A percentile compares a stretch with the other conserved stretches of the same genome.
Conservation (phyloP, 495 filamentous ascomycete genomes). For the Xylaria acuta region DNA sequence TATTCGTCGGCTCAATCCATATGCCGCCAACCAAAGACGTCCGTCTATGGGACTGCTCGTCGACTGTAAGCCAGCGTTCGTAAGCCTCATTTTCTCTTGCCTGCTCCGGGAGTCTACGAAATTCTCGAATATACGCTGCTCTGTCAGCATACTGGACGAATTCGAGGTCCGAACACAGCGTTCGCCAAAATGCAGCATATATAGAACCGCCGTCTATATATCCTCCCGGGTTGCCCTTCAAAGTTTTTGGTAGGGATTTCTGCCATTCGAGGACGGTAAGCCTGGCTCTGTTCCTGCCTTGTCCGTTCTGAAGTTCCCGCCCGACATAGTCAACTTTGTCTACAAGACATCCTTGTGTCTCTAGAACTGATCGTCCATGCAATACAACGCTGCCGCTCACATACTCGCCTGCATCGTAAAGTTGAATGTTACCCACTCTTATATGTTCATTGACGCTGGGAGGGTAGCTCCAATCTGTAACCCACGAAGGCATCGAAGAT, state of each 20-base stretch:
- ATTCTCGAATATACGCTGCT: constrained; percentile 13
- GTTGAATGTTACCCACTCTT: constrained; percentile 23
- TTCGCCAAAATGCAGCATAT: constrained; percentile 32
- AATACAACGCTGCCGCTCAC: constrained; percentile 9
- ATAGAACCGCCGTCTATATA: not conserved
- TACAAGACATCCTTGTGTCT: constrained; percentile 24
- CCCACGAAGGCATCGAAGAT: constrained; percentile 32
- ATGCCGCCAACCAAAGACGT: constrained; percentile 29
- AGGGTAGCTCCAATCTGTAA: constrained; percentile 34
- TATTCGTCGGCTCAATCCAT: constrained; percentile 23
- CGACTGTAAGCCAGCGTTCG: constrained; percentile 24
- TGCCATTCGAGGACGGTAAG: constrained; percentile 15
- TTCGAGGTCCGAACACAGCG: constrained; percentile 29
- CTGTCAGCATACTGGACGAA: constrained; percentile 14
- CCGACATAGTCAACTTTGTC: constrained; percentile 33
- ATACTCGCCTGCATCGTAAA: constrained; percentile 26
- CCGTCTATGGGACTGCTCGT: constrained; percentile 21
- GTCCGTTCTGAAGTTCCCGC: constrained; percentile 18
- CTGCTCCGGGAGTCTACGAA: not conserved
- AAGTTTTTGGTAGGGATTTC: not conserved
- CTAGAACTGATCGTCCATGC: constrained; percentile 24
- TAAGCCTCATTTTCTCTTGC: constrained; percentile 19
- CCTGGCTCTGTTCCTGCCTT: constrained; percentile 12
- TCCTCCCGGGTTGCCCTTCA: too few species aligned
- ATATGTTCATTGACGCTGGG: constrained; percentile 25